A percentile compares a stretch with the other conserved stretches of the same genome.
Conservation (phyloP, 768 basidiomycete species). For the Megacollybia marginata region DNA sequence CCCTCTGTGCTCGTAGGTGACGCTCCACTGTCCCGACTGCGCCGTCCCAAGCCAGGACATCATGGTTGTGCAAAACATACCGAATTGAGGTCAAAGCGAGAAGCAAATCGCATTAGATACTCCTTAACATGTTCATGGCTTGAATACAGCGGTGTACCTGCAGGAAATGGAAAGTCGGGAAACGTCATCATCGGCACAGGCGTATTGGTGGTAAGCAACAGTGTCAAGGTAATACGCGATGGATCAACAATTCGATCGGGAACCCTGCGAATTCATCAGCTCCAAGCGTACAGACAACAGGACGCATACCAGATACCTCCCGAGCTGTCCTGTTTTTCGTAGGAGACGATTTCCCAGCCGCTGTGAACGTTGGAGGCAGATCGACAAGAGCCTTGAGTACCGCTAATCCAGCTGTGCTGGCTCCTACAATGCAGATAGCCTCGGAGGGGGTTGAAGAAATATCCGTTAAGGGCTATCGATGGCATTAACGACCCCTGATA, state of each 20-base stretch:
- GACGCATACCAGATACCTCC: conserved; percentile 48
- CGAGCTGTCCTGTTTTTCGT: conserved; percentile 43
- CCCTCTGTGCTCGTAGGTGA: conserved; percentile 23
- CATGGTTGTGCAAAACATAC: conserved; percentile 35
- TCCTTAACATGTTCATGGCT: conserved; percentile 34
- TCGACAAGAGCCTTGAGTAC: conserved; percentile 43
- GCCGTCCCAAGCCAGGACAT: conserved; percentile 38
- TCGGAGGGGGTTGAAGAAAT: conserved; percentile 19
- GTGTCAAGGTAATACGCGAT: conserved; percentile 44
- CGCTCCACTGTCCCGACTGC: conserved; percentile 34
- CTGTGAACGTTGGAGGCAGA: conserved; percentile 29
- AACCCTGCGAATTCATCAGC: not conserved
- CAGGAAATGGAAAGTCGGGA: conserved; percentile 45
- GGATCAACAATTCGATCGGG: conserved; percentile 16
- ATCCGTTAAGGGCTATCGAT: too few species aligned
- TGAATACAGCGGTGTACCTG: conserved; percentile 43
- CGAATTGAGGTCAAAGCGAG: conserved; percentile 28
- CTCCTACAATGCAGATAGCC: conserved; percentile 51
- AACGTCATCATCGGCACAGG: conserved; percentile 53
- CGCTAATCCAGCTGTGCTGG: conserved; percentile 49
- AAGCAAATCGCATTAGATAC: conserved; percentile 40
- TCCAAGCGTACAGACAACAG: not conserved
- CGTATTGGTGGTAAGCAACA: conserved; percentile 46
- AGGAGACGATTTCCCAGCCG: conserved; percentile 42
- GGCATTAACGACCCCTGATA: too few species aligned